Conservation (phyloP, 331 rosid genomes). For the Acacia concinna region DNA sequence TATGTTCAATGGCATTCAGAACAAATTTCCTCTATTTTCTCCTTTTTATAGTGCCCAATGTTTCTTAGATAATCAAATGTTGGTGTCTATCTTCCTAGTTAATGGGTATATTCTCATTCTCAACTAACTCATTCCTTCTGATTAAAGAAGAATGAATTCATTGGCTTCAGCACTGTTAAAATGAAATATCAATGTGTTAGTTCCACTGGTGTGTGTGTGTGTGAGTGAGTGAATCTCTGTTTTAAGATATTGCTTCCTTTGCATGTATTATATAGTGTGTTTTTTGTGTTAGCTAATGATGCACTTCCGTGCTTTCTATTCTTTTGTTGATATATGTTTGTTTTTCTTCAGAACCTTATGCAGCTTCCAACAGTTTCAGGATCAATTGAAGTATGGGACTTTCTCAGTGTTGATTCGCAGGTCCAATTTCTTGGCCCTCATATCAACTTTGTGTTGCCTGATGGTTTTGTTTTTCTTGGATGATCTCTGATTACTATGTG, state of each 20-base stretch:
- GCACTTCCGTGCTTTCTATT: conserved; percentile 29
- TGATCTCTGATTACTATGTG: conserved; percentile 21
- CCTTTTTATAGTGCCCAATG: background rate
- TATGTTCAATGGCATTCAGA: background rate
- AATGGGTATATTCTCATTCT: conserved; percentile 20
- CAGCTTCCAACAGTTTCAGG: conserved; percentile 92
- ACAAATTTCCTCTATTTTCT: conserved; percentile 1
- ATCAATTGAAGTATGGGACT: conserved; percentile 99
- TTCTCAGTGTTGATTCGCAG: conserved; percentile 99
- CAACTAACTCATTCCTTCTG: conserved; percentile 4
- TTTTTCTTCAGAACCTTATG: conserved; percentile 74
- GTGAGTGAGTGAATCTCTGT: conserved; percentile 22
- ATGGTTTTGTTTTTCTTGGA: conserved; percentile 1
- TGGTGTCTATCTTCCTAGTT: conserved; percentile 13
- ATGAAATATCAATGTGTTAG: conserved; percentile 14
- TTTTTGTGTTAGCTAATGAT: conserved; percentile 26
- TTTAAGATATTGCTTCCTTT: conserved; percentile 28
- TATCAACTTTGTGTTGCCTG: conserved; percentile 15
- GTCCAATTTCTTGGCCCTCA: conserved; percentile 45
- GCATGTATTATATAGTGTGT: conserved; percentile 18
- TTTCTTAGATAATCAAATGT: conserved; percentile 15
- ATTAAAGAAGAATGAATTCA: conserved; percentile 11
- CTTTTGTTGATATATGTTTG: conserved; percentile 31
- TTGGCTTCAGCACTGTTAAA: conserved; percentile 19
- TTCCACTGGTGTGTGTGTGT: conserved; percentile 18